Evolutionary conservation across 495 filamentous ascomycete species (phyloP).

Genomic region (Amorphotheca resinae): DNA sequence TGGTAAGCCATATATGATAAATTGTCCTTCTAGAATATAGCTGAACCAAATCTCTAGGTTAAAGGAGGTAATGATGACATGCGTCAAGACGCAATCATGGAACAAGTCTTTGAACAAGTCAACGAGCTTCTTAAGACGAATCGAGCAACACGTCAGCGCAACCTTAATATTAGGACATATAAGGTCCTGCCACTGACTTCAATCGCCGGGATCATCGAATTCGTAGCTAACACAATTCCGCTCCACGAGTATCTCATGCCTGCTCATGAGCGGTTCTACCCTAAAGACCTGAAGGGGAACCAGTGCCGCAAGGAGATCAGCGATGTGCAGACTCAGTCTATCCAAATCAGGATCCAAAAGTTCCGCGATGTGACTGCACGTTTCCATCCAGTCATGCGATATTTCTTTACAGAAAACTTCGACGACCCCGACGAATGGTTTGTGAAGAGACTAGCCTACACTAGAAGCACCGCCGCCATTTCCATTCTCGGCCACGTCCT

Average conservation of each 20-base stretch:
- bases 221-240: slow-evolving; percentile 83
- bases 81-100: slow-evolving; percentile 99
- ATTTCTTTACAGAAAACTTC: slow-evolving; percentile 95
- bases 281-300: slow-evolving; percentile 64
- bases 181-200: slow-evolving; percentile 83
- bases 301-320: slow-evolving; percentile 66
- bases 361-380: slow-evolving; percentile 63
- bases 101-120: slow-evolving; percentile 96
- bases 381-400: slow-evolving; percentile 89
- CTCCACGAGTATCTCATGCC: slow-evolving; percentile 85
- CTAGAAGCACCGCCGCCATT: slow-evolving; percentile 81
- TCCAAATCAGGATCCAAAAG: slow-evolving; percentile 55
- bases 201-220: slow-evolving; percentile 88
- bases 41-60: slow-evolving; percentile 35
- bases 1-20: slow-evolving; percentile 36
- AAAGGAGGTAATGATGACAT: slow-evolving; percentile 93
- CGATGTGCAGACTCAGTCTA: slow-evolving; percentile 51
- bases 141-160: slow-evolving; percentile 72
- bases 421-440: slow-evolving; percentile 96
- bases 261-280: slow-evolving; percentile 76
- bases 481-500: slow-evolving; percentile 91
- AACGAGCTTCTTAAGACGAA: slow-evolving; percentile 78
- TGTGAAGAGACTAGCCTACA: slow-evolving; percentile 72
- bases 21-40: not conserved
- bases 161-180: slow-evolving; percentile 84